Conservation (phyloP, 129 eudicot genomes). For the Helichrysum umbraculigerum region DNA sequence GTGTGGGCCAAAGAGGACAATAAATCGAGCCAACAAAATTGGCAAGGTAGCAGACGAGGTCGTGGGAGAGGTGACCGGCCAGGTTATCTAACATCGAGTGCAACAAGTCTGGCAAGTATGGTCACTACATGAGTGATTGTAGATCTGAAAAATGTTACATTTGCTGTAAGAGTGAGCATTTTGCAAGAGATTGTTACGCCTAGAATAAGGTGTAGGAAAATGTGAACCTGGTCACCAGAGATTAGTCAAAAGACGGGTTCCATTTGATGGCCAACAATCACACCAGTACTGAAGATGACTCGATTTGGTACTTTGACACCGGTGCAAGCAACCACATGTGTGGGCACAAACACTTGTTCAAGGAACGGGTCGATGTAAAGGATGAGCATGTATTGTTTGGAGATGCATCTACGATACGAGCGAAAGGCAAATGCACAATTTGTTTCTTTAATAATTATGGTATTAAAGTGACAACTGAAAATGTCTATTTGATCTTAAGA, state of each 20-base stretch:
- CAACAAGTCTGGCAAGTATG: background rate
- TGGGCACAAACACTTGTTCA: background rate
- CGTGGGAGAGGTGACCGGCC: background rate
- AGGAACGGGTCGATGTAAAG: too few species aligned
- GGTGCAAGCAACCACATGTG: background rate
- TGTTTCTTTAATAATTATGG: too few species aligned
- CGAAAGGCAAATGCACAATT: too few species aligned
- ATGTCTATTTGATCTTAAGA: too few species aligned
- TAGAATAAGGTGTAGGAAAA: background rate
- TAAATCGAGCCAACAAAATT: background rate
- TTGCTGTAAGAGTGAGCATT: background rate
- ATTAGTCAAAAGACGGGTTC: background rate
- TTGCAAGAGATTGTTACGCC: background rate
- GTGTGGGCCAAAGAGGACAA: too few species aligned
- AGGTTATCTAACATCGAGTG: background rate
- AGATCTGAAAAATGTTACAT: background rate
- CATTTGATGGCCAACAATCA: background rate
- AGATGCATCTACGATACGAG: too few species aligned
- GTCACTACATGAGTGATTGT: background rate
- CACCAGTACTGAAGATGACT: background rate
- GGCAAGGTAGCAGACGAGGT: background rate
- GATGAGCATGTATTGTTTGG: too few species aligned
- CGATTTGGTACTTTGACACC: background rate
- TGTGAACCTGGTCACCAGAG: background rate
- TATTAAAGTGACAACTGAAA: too few species aligned